Percentiles rank a stretch among this genome's conserved stretches.
Evolutionary conservation across 108 stramenopile species (phyloP).

Genomic region (Skeletonema costatum): DNA sequence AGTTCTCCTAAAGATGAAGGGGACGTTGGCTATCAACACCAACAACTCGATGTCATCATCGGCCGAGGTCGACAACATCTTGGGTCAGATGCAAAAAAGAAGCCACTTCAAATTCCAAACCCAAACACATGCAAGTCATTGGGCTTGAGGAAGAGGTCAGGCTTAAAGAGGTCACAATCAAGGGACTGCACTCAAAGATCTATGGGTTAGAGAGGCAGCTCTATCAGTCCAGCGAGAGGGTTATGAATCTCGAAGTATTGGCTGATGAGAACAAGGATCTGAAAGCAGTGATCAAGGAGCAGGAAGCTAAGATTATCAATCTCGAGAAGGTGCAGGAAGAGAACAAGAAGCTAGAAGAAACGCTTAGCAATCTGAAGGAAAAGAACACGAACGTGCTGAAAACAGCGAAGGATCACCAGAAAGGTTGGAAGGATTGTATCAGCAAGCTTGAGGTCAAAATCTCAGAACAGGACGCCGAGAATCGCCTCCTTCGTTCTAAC

Average conservation of each 20-base stretch:
- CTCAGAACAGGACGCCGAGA: neutral
- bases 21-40: neutral
- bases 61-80: neutral
- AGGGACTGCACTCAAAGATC: neutral
- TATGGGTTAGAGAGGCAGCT: neutral
- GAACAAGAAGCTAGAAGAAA: neutral
- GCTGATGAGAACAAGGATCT: neutral
- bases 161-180: neutral
- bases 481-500: neutral
- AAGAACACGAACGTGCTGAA: constrained; percentile 2
- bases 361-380: neutral
- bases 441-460: neutral
- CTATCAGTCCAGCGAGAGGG: neutral
- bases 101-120: neutral
- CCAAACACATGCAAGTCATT: neutral
- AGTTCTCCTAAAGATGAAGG: neutral
- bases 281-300: neutral
- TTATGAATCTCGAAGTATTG: neutral
- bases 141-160: neutral
- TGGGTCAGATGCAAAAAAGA: neutral
- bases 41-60: neutral
- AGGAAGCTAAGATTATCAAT: neutral
- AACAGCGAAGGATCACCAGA: neutral
- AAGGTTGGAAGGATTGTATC: neutral
- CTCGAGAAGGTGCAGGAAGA: neutral